Base-by-base conservation (phyloP, 2,329 filamentous ascomycete genomes). In the Trichophyton equinum region DNA sequence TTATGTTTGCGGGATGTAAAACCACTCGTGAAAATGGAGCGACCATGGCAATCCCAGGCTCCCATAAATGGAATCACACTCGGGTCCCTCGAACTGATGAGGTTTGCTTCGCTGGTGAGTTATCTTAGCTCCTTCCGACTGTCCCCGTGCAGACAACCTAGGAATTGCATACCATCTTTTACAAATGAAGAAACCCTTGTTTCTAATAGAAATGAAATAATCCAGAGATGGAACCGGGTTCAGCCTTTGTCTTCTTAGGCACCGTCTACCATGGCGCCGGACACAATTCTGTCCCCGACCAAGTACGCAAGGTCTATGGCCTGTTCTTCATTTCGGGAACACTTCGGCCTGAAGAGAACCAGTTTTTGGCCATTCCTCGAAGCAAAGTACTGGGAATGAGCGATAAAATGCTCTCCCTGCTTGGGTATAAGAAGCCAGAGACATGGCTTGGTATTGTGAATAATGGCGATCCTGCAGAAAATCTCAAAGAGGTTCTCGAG, bases 1-100 rank as follows among this genome's bases (percentile, higher is more conserved):
- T 73, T 56, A 69, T 73, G n/a, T 71, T 70, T 2, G 73, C 75
- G 0, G 63, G 74, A 60, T 74, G 72, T 3, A 75, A 70, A 65
- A 76, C 73, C 0, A 76, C 74, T 1, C 69, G 68, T 18, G 72
- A 74, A 44, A 77, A 77, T 51, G 75, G 75, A 0, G 75, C 74
- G 0, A 77, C 75, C 0, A 66, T 75, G n/a, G 72, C 71, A 1
- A 76, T 77, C 44, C 75, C 75, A 0, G 70, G 71, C 4, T 74
- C 71, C 9, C 75, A 77, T 62, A 66, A 75, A 3, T 77, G 75
- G 75, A 73, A 70, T 0, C 67, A 71, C 4, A 72, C 76, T 0
- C 68, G 72, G 0, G 67, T 65, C 4, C 75, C 75, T 1, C 62
- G 70, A 8, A 68, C 72, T 22, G 68, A 74, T 7, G 75, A 77